Evolutionary conservation across 2,329 filamentous ascomycete species (phyloP), one percentile per base, ranked within the genome.

Genomic region (Sporothrix schenckii): DNA sequence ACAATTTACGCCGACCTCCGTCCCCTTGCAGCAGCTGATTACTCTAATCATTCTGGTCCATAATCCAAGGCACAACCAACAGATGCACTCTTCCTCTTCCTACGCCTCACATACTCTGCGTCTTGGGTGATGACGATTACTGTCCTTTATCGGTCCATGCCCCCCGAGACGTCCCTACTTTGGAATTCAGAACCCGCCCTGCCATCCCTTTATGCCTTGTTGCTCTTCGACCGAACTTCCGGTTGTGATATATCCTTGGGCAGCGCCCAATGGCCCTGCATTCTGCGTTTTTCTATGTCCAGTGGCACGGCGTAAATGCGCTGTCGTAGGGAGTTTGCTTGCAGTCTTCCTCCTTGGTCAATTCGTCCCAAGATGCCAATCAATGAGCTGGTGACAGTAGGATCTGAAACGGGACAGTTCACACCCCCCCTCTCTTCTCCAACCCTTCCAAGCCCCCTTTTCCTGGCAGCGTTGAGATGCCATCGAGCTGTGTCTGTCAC

Each of bases 361-460:
- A 34, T 50, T 54, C 50, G 24, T 68, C 50, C 66, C 66, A 61
- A 69, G 53, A 70, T 70, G 56, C 69, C 69, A 65, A 70, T 70
- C 66, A 69, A 61, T 44, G 24, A 24, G 54, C 54, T 39, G 44
- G 39, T 13, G 11, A 24, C 41, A 34, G 66, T 58, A 6, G 19
- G 54, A 69, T 56, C 66, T 69, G 54, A 69, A 69, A 69, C 66
- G 54, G 60, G 30, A 60, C 67, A 61, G 19, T 58, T 52, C 47
- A 24, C 47, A 34, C 58, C n/a, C 49, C 47, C 34, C 16, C n/a
- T n/a, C 58, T 10, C 30, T 10, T 69, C 41, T 67, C 65, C 50
- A 56, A 19, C 30, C 30, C 39, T 21, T 47, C 27, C 66, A 41
- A 19, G 49, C 39, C 66, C 27, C 66, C 19, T 53, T 69, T 27